These are phyloP conservation scores for Paracamarosporium sp. DNA, from an alignment of 2,329 filamentous ascomycete genomes.

Conservation along the genomic window DNA sequence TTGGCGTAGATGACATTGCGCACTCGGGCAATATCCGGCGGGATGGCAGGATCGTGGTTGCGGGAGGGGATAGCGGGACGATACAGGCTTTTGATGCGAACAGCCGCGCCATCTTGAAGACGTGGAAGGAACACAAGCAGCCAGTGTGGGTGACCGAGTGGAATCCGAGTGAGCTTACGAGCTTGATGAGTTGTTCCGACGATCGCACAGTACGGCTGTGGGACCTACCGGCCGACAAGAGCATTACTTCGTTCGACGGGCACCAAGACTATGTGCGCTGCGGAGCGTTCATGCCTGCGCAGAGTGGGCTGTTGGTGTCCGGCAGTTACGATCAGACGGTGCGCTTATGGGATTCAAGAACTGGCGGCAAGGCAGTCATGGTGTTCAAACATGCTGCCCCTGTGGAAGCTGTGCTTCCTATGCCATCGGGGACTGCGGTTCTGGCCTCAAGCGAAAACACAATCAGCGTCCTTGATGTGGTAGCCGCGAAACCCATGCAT, in stretches of 20 bases:
- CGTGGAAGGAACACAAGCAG: slow-evolving; percentile 93
- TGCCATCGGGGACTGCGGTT: slow-evolving; percentile 85
- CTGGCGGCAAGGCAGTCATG: slow-evolving; percentile 73
- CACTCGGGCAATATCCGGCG: slow-evolving; percentile 86
- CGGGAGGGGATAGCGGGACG: slow-evolving; percentile 88
- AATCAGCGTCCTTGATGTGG: slow-evolving; percentile 89
- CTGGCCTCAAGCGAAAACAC: slow-evolving; percentile 84
- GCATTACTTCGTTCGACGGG: slow-evolving; percentile 79
- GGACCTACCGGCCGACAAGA: slow-evolving; percentile 84
- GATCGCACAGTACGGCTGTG: slow-evolving; percentile 92
- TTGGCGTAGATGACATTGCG: slow-evolving; percentile 79
- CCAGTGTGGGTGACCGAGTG: slow-evolving; percentile 92
- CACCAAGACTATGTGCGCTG: slow-evolving; percentile 92
- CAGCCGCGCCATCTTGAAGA: slow-evolving; percentile 90
- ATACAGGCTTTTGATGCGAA: slow-evolving; percentile 95
- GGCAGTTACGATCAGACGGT: slow-evolving; percentile 96
- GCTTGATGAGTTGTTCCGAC: slow-evolving; percentile 87
- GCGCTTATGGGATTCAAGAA: slow-evolving; percentile 88
- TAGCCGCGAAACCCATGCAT: slow-evolving; percentile 86
- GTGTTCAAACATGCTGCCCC: slow-evolving; percentile 93
- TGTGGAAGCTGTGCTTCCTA: slow-evolving; percentile 85
- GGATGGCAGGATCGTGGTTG: slow-evolving; percentile 87
- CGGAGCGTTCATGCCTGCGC: slow-evolving; percentile 82
- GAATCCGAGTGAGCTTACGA: slow-evolving; percentile 86
- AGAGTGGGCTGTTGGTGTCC: slow-evolving; percentile 76